Evolutionary conservation across 305 asterid species (phyloP).

Genomic region (Striga hermonthica): DNA sequence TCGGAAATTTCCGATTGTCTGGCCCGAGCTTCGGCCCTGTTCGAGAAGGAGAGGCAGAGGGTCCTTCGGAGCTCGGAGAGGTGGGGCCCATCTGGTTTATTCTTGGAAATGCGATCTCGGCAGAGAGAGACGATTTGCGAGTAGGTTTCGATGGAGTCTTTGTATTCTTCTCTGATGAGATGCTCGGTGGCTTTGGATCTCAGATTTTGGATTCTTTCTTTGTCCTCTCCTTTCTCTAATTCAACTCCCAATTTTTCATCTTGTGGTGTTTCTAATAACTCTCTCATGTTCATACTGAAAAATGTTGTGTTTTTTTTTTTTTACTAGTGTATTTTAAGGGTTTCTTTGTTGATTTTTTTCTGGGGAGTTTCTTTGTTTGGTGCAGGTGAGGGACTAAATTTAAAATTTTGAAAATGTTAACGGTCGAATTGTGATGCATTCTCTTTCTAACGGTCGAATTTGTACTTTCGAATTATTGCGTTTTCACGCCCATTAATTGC

Average conservation of each 20-base stretch:
- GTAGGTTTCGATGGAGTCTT: constrained; percentile 48
- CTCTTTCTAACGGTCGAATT: constrained; percentile 2
- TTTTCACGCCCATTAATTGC: too few species aligned
- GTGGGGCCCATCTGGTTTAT: constrained; percentile 36
- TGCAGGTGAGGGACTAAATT: constrained; percentile 23
- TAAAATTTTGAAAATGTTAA: constrained; percentile 34
- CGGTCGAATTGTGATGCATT: constrained; percentile 34
- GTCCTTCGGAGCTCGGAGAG: constrained; percentile 43
- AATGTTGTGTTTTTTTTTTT: constrained; percentile 5
- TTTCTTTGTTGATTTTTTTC: background rate
- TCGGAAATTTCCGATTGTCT: constrained; percentile 39
- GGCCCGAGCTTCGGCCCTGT: constrained; percentile 65
- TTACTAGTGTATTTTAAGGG: background rate
- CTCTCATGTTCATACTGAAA: constrained; percentile 9
- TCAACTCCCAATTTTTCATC: constrained; percentile 30
- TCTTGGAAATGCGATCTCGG: constrained; percentile 39
- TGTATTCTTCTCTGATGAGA: constrained; percentile 70
- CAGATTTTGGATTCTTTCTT: constrained; percentile 50
- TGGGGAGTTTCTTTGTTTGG: background rate
- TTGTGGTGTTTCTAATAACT: constrained; percentile 9
- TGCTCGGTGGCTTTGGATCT: constrained; percentile 84
- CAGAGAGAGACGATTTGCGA: constrained; percentile 57
- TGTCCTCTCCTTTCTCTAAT: constrained; percentile 42
- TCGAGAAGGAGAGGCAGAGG: constrained; percentile 67
- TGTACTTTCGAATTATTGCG: background rate